Base-by-base conservation (phyloP, 495 filamentous ascomycete genomes). In the Xylaria castorea region DNA sequence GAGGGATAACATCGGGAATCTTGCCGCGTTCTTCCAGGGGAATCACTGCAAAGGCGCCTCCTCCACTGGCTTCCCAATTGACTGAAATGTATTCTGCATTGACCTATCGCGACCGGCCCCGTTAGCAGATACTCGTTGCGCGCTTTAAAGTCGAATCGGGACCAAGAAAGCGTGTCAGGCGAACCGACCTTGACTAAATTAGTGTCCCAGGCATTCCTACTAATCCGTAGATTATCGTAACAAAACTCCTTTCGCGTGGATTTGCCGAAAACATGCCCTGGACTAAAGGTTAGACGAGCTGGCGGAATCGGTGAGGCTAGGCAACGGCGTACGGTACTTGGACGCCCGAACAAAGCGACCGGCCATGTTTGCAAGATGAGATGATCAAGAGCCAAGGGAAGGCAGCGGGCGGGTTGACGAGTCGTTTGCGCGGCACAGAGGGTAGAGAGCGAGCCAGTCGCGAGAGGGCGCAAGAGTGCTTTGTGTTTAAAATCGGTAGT, bases 61-160 rank as follows among this genome's bases (percentile, higher is more conserved):
- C 96, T 78, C 96, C 96, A 81, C 94, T 92, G 46, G 96, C 91
- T 84, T 98, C 95, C 96, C 96, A 99, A 88, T 98, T 99, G 83
- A 98, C 94, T 1, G 96, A 91, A 62, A 99, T 88, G 78, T 97
- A 97, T 78, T 94, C 89, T n/a, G 96, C 94, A 79, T 99, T 99
- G 72, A 90, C 95, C 94, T 97, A 68, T 70, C 32, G 61, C 71
- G 70, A 77, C 63, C 25, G 16, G 34, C 60, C 64, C 16, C 32
- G 76, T 83, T 75, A 82, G 80, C 73, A 73, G 51, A 73, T 72
- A 34, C 51, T 60, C 22, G n/a, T 62, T 70, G 61, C 63, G 27
- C n/a, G 58, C 57, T 32, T 22, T 42, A 42, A 25, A 9, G 27
- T 4, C 46, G 40, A 63, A 30, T 22, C 20, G 38, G 51, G 16